phyloP scores from a whole-genome alignment of 2,329 filamentous ascomycete genomes.

The Cercospora janseana region DNA sequence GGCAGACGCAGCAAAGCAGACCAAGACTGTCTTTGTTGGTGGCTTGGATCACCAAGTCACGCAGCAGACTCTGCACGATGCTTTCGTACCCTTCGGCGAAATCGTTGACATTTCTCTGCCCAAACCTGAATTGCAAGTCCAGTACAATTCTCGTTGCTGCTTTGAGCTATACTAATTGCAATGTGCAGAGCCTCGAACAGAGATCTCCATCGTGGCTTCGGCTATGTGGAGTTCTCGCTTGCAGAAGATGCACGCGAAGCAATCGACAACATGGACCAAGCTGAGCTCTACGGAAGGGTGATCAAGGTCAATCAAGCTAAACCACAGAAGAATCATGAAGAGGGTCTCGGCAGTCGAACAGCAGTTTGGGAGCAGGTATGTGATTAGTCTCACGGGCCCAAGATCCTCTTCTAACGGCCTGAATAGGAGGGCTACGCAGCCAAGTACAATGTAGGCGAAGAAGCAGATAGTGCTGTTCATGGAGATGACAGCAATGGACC shows the following conservation, averaged over 20 bases:
- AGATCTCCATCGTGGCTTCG: slow-evolving; percentile 85
- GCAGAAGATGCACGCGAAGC: slow-evolving; percentile 85
- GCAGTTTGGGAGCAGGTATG: slow-evolving; percentile 95
- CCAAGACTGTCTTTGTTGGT: slow-evolving; percentile 88
- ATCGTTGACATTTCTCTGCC: slow-evolving; percentile 88
- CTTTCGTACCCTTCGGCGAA: slow-evolving; percentile 95
- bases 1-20: slow-evolving; percentile 70
- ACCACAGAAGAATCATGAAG: slow-evolving; percentile 80
- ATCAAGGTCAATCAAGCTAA: slow-evolving; percentile 93
- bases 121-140: slow-evolving; percentile 68
- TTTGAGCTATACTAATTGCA: neutral
- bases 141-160: neutral
- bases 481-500: slow-evolving; percentile 45
- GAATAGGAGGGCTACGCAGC: slow-evolving; percentile 86
- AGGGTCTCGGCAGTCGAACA: slow-evolving; percentile 87
- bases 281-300: slow-evolving; percentile 87
- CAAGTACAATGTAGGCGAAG: slow-evolving; percentile 79
- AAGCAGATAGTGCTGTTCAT: slow-evolving; percentile 59
- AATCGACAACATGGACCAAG: slow-evolving; percentile 98
- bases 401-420: neutral
- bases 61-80: slow-evolving; percentile 72
- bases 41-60: slow-evolving; percentile 80
- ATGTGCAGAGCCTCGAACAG: slow-evolving; percentile 58
- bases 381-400: slow-evolving; percentile 13
- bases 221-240: slow-evolving; percentile 92